Evolutionary conservation across 75 land plant species (phyloP).

Genomic region (Chamaecyparis obtusa): DNA sequence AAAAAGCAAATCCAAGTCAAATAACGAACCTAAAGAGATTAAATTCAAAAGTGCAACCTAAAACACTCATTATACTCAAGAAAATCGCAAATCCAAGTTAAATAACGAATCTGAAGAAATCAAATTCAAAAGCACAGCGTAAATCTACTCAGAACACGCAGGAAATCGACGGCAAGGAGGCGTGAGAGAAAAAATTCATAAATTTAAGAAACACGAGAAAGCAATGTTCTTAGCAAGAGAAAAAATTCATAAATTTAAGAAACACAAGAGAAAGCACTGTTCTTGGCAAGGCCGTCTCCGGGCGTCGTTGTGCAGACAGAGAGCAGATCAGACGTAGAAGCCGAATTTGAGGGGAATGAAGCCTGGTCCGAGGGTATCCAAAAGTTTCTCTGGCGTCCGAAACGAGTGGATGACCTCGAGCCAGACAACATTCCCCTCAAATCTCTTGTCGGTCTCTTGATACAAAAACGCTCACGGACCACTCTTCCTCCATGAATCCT

Average conservation of each 20-base stretch:
- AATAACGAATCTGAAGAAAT: not conserved
- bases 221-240: too few relatives aligned
- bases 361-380: slow-evolving; percentile 19
- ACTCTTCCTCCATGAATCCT: not conserved
- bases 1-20: too few relatives aligned
- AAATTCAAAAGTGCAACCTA: too few relatives aligned
- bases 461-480: too few relatives aligned
- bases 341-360: slow-evolving; percentile 19
- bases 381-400: not conserved
- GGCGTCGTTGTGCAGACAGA: not conserved
- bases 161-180: not conserved
- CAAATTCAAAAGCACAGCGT: too few relatives aligned
- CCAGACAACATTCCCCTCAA: slow-evolving; percentile 20
- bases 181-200: not conserved
- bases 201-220: too few relatives aligned
- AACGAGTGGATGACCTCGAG: slow-evolving; percentile 3
- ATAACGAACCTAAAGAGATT: too few relatives aligned
- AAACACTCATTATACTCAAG: too few relatives aligned
- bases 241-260: too few relatives aligned
- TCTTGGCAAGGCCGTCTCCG: too few relatives aligned
- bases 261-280: too few relatives aligned
- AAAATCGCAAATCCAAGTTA: not conserved
- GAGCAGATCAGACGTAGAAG: not conserved
- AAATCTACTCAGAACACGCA: not conserved
- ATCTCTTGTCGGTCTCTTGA: not conserved